These are phyloP conservation scores for Thielaviopsis populi DNA, from an alignment of 2,329 filamentous ascomycete species.

Conservation along the genomic window DNA sequence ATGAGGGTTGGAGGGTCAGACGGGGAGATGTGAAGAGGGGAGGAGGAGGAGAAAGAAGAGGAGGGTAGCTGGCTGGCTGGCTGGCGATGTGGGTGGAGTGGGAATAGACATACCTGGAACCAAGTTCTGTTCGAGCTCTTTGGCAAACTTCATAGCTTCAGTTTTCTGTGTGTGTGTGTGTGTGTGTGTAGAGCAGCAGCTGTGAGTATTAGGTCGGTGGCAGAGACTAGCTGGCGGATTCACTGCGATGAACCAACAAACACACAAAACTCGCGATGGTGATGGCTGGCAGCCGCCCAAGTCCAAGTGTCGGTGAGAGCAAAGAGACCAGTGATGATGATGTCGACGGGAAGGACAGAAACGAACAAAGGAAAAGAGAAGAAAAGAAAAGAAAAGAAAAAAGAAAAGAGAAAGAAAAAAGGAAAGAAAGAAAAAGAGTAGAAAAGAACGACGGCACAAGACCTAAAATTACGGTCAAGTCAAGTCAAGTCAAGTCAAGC, in stretches of 20 bases:
- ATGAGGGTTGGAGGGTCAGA: constrained; percentile 2
- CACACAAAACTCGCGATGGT: not conserved
- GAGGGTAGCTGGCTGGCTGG: too few species aligned
- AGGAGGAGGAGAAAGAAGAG: not conserved
- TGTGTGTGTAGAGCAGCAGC: not conserved
- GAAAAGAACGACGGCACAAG: too few species aligned
- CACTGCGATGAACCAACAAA: not conserved
- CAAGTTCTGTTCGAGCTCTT: constrained; percentile 71
- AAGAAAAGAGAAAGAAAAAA: not conserved
- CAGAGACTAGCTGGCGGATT: not conserved
- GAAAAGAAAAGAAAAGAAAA: not conserved
- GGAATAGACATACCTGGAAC: constrained; percentile 48
- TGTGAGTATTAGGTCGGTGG: too few species aligned
- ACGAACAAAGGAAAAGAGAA: not conserved
- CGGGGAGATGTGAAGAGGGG: not conserved
- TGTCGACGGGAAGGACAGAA: not conserved
- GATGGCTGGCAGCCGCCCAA: not conserved
- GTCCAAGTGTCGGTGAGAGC: too few species aligned
- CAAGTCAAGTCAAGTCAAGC: too few species aligned
- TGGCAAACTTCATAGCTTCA: constrained; percentile 48
- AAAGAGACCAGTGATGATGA: too few species aligned
- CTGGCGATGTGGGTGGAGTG: not conserved
- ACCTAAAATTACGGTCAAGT: not conserved
- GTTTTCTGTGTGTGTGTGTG: not conserved
- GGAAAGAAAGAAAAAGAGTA: not conserved